Evolutionary conservation across 2,329 filamentous ascomycete genomes (phyloP).

Genomic region (Paracamarosporium sp.): DNA sequence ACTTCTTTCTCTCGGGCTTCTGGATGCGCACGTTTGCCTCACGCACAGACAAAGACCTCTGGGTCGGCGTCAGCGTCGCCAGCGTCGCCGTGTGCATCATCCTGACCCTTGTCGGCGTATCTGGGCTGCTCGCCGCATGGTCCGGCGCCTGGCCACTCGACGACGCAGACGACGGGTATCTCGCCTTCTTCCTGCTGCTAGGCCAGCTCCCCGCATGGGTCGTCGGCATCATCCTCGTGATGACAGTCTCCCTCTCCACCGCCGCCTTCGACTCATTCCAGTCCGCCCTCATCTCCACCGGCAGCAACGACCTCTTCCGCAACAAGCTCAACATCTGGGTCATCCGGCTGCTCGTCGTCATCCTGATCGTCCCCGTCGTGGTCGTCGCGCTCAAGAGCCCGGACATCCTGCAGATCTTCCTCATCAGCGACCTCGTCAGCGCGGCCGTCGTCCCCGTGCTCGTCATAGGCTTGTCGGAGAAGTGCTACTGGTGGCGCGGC

Average conservation of each 20-base stretch:
- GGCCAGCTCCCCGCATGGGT: slow-evolving; percentile 78
- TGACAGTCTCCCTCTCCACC: slow-evolving; percentile 78
- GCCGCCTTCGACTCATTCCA: slow-evolving; percentile 83
- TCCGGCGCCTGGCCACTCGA: slow-evolving; percentile 73
- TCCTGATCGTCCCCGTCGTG: slow-evolving; percentile 76
- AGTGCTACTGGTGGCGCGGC: slow-evolving; percentile 75
- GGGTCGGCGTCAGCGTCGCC: slow-evolving; percentile 75
- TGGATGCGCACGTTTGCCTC: slow-evolving; percentile 86
- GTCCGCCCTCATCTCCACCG: slow-evolving; percentile 83
- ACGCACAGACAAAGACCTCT: slow-evolving; percentile 78
- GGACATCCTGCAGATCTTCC: slow-evolving; percentile 79
- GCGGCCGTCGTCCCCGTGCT: slow-evolving; percentile 78
- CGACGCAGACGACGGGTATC: slow-evolving; percentile 66
- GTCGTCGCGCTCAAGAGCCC: slow-evolving; percentile 77
- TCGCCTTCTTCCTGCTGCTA: slow-evolving; percentile 79
- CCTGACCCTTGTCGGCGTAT: slow-evolving; percentile 73
- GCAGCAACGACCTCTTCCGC: slow-evolving; percentile 83
- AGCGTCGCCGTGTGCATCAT: slow-evolving; percentile 69
- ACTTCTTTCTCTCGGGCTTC: slow-evolving; percentile 85
- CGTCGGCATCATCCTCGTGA: slow-evolving; percentile 80
- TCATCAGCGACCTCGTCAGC: slow-evolving; percentile 81
- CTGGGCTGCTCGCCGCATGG: slow-evolving; percentile 80
- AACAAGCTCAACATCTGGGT: slow-evolving; percentile 79
- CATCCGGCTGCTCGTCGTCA: slow-evolving; percentile 72
- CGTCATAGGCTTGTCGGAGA: slow-evolving; percentile 72